These are phyloP conservation scores for Ophiocordyceps australis DNA, from an alignment of 2,329 filamentous ascomycete species.

Conservation along the genomic window DNA sequence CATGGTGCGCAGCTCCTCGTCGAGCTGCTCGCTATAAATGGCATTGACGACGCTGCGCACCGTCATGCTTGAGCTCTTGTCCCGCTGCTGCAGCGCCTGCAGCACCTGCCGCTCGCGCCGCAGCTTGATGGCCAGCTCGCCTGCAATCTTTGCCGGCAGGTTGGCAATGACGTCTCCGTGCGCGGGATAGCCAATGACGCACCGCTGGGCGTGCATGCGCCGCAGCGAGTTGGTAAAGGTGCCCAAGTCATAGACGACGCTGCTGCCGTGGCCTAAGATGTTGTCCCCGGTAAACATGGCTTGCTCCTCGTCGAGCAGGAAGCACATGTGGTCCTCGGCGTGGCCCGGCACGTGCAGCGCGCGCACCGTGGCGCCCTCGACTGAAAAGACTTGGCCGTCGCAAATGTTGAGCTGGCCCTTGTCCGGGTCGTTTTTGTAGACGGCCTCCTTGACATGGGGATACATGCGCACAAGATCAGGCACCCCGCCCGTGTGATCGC, in stretches of 20 bases:
- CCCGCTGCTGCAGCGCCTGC: constrained; percentile 10
- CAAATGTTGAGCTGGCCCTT: constrained; percentile 16
- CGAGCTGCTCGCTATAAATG: constrained; percentile 20
- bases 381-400: constrained; percentile 30
- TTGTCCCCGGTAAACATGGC: constrained; percentile 62
- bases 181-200: constrained; percentile 36
- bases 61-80: constrained; percentile 13
- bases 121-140: constrained; percentile 16
- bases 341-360: constrained; percentile 53
- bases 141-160: constrained; percentile 4
- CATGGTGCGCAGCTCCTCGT: constrained; percentile 13
- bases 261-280: constrained; percentile 55
- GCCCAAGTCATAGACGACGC: constrained; percentile 51
- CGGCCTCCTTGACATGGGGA: constrained; percentile 1
- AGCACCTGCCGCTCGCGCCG: constrained; percentile 21
- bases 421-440: constrained; percentile 41
- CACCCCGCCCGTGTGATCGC: neutral
- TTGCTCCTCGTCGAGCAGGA: constrained; percentile 43
- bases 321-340: constrained; percentile 49
- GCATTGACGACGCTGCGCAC: constrained; percentile 20
- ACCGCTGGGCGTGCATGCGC: constrained; percentile 33
- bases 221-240: constrained; percentile 42
- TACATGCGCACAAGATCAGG: neutral
- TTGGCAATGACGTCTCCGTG: constrained; percentile 45
- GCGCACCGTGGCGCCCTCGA: constrained; percentile 36